phyloP scores from a whole-genome alignment of 768 basidiomycete species.

The Lactifluus pinguis region DNA sequence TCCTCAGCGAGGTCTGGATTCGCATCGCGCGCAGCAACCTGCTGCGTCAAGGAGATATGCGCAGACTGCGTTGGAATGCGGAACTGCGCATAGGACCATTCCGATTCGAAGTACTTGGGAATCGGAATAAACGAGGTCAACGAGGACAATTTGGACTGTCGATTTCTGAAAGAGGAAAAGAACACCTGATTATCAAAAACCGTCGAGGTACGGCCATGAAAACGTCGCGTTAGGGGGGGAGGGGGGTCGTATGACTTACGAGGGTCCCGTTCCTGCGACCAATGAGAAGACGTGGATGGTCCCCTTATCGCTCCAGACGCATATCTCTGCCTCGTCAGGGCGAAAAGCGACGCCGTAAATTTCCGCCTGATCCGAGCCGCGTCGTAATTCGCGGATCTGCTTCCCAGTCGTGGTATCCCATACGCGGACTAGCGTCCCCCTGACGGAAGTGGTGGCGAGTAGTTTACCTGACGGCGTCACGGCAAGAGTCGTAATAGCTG shows the following conservation, averaged over 20 bases:
- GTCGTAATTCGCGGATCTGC: constrained; percentile 67
- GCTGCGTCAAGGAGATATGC: constrained; percentile 69
- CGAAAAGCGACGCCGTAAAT: constrained; percentile 88
- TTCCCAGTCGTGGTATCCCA: constrained; percentile 75
- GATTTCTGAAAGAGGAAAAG: constrained; percentile 47
- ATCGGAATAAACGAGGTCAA: constrained; percentile 72
- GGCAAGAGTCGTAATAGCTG: constrained; percentile 69
- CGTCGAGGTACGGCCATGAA: not conserved
- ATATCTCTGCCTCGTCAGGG: constrained; percentile 76
- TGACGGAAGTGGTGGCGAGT: constrained; percentile 74
- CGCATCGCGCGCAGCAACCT: constrained; percentile 42
- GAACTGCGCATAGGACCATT: constrained; percentile 94
- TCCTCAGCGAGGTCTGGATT: constrained; percentile 62
- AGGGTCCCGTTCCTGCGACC: constrained; percentile 45
- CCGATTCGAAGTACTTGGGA: constrained; percentile 89
- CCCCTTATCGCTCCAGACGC: constrained; percentile 93
- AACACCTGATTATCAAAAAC: not conserved
- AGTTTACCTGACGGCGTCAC: constrained; percentile 69
- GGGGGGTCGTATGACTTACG: constrained; percentile 37
- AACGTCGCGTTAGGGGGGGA: no score
- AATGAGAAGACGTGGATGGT: constrained; percentile 87
- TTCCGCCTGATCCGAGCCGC: constrained; percentile 84
- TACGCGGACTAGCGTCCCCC: constrained; percentile 79
- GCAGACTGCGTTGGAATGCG: constrained; percentile 79
- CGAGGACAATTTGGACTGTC: constrained; percentile 74